phyloP scores from a whole-genome alignment of 768 basidiomycete genomes.

The Hygrophorus russula region DNA sequence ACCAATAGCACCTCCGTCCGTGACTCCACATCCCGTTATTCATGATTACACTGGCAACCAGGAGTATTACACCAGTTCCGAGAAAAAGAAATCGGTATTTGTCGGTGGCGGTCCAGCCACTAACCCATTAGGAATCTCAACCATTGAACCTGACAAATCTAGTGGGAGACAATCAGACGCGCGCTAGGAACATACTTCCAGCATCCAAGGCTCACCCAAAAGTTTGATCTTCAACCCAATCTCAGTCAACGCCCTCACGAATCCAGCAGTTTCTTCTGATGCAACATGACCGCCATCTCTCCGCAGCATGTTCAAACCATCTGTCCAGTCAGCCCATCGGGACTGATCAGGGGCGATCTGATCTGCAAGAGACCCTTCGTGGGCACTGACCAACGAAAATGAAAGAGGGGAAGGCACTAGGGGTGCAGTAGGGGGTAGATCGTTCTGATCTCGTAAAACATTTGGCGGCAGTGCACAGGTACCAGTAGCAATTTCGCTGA shows the following conservation, averaged over 20 bases:
- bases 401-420: conserved; percentile 55
- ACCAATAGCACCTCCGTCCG: not conserved
- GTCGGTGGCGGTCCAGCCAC: conserved; percentile 68
- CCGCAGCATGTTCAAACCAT: conserved; percentile 81
- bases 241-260: conserved; percentile 80
- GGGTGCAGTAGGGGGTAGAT: conserved; percentile 42
- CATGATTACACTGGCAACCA: not conserved
- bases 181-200: not conserved
- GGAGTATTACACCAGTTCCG: conserved; percentile 36
- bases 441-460: conserved; percentile 48
- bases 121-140: conserved; percentile 78
- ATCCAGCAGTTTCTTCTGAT: conserved; percentile 77
- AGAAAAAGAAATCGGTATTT: conserved; percentile 81
- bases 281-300: conserved; percentile 74
- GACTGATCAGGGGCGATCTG: conserved; percentile 68
- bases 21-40: not conserved
- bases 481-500: conserved; percentile 71
- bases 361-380: conserved; percentile 66
- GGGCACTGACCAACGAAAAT: conserved; percentile 63
- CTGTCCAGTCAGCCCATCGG: conserved; percentile 90
- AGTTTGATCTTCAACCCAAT: conserved; percentile 89
- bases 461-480: conserved; percentile 63
- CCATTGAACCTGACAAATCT: conserved; percentile 85
- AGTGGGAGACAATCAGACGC: conserved; percentile 1
- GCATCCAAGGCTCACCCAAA: conserved; percentile 41